Base-by-base conservation (phyloP, 805 yeast genomes). In the Komagataella mondaviorum region DNA sequence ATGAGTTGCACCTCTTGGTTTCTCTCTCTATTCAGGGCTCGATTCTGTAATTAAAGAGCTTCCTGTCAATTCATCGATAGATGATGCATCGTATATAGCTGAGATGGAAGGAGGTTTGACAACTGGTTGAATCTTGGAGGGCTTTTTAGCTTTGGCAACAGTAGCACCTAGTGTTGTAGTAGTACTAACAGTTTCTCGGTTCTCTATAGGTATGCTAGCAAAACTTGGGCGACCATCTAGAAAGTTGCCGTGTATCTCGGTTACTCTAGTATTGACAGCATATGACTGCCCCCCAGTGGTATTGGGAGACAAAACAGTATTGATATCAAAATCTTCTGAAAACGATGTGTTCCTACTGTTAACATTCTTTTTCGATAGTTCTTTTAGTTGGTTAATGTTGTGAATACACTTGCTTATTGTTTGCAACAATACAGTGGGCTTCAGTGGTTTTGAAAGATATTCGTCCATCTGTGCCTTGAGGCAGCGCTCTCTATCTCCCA, bases 391-490 rank as follows among this genome's bases (percentile, higher is more conserved):
- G 56, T 73, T 76, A 60, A 80, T 73, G 58, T 80, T 81, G 60
- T 84, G 90, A 47, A 87, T 85, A 59, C 93, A 86, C 63, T 86
- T 87, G 55, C 83, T 81, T 53, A 88, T 87, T 4, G 96, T 88
- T 66, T 88, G 96, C 62, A 87, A 80, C 62, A 88, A 71, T 53
- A 88, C 69, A 55, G 85, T 81, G 1, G 95, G 95, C 61, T 88
- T 88, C 65, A 88, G 72, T 1, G 96, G 96, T 64, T 88, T 88
- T 8, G 93, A 84, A 48, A 88, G 77, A 62, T 88, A 88, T 63
- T 88, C 96, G 65, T 88, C 96, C 96, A 88, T 88, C 55, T 89
- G 95, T 45, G 89, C 89, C 55, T 85, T 85, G 65, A 88, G 71
- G 54, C 95, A 87, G 59, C 85, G 75, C 62, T 88, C 96, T 50